Conservation (phyloP, 352 stramenopile genomes). For the Globisporangium splendens region DNA sequence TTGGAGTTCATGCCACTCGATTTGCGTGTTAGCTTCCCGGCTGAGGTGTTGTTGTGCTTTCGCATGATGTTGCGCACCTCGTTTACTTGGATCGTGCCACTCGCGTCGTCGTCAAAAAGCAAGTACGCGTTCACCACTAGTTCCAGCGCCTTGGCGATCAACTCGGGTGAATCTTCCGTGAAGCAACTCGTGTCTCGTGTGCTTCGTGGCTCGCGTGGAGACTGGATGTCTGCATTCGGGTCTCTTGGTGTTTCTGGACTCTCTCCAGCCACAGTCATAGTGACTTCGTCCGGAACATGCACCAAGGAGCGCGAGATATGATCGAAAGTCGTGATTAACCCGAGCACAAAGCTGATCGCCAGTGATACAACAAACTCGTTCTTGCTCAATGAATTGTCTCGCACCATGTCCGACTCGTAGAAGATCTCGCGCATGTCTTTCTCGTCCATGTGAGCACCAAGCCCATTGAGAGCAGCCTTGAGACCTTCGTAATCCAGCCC, state of each 20-base stretch:
- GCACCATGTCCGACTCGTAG: constrained; percentile 88
- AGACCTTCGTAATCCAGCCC: constrained; percentile 68
- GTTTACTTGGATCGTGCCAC: constrained; percentile 75
- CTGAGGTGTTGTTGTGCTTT: constrained; percentile 38
- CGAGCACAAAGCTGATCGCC: constrained; percentile 79
- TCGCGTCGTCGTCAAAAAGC: constrained; percentile 82
- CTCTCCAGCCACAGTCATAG: constrained; percentile 1
- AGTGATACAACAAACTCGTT: constrained; percentile 87
- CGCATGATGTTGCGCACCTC: constrained; percentile 69
- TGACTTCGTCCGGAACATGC: constrained; percentile 36
- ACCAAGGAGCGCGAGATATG: constrained; percentile 29
- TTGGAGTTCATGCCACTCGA: constrained; percentile 56
- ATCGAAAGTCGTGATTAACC: constrained; percentile 74
- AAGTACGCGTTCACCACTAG: constrained; percentile 85
- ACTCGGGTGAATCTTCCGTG: constrained; percentile 31
- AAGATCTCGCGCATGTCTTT: constrained; percentile 76
- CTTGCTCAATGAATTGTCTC: constrained; percentile 78
- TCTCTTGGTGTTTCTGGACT: background rate
- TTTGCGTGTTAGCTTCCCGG: constrained; percentile 43
- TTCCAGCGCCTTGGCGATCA: constrained; percentile 70
- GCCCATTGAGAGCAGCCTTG: constrained; percentile 44
- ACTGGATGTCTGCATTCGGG: background rate
- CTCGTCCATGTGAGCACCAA: constrained; percentile 69
- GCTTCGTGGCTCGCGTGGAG: constrained; percentile 12
- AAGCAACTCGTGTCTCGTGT: constrained; percentile 17